Evolutionary conservation across 495 filamentous ascomycete genomes (phyloP), one percentile per base, ranked within the genome.

Genomic region (Aspergillus baeticus): DNA sequence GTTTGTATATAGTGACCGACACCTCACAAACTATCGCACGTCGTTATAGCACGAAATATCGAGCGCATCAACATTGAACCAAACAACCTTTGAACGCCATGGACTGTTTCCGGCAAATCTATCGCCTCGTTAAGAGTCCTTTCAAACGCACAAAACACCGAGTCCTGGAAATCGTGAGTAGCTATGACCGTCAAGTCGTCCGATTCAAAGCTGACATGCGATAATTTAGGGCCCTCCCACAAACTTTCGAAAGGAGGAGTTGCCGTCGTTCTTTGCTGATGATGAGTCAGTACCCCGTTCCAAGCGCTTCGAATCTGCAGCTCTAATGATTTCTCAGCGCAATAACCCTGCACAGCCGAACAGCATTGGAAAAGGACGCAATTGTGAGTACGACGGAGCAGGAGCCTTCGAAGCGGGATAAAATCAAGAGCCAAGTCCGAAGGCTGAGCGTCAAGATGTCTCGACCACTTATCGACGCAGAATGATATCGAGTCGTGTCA

Each of bases 171-270:
- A 77, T 77, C 48, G 72, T 77, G 49, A 63, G 74, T 69, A 36
- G 34, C 48, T n/a, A 3, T 10, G 18, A 8, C 0, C 37, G 21
- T n/a, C 10, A 3, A 15, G 21, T 49, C 6, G 20, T 15, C 14
- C 31, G n/a, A n/a, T n/a, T n/a, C n/a, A n/a, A n/a, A 42, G 6
- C 2, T 29, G 14, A 22, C 2, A 35, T 21, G 29, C 38, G n/a
- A n/a, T 45, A 34, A 55, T 22, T n/a, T 51, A 78, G 76, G 73
- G 74, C 11, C 72, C 66, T 41, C 76, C 76, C 11, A 78, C 70
- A 20, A 67, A 78, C 45, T 78, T 78, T 54, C 66, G 76, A 37
- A 77, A 75, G 59, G 76, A 78, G 66, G 71, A 77, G 46, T 38
- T 71, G 44, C 70, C 74, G 29, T 60, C 69, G 5, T 75, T 65